Evolutionary conservation across 208 protist genomes (phyloP), one percentile per base, ranked within the genome.

Genomic region (Crithidia expoeki): DNA sequence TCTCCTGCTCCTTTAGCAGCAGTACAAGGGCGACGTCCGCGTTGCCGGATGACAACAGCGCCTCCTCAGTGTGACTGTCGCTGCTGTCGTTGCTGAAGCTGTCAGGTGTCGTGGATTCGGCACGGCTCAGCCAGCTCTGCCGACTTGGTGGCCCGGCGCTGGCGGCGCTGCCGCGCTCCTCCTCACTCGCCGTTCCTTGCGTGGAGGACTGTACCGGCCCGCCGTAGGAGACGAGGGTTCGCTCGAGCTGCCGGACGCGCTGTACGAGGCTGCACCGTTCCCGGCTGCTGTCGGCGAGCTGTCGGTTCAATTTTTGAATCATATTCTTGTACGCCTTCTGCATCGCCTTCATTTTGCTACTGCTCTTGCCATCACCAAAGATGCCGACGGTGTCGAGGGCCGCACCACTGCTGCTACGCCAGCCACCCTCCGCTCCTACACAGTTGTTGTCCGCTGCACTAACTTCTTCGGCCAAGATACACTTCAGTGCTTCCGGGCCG

Each of bases 1-100:
- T 80, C 69, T 93, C 86, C 11, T 80, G 81, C 25, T 89, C 83
- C 53, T 90, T 86, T 52, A 87, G 53, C 23, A 68, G 64, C 19
- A 95, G 50, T 49, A 91, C 58, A 9, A 88, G 36, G 47, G 74
- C 80, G 2, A 86, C 51, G 28, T 85, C 80, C 19, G 63, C 28
- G 57, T 55, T 60, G 50, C 57, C 65, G 23, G 63, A 21, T 6
- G 64, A 25, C 32, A 74, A 30, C n/a, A 68, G 62, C 42, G 67
- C 21, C 42, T 71, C 78, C 49, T 76, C 72, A 0, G 53, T 30
- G 52, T 28, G 62, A n/a, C 32, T 62, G 38, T 70, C 74, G 12
- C 4, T 52, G 25, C 53, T 62, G 38, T 70, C 74, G 12, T 7
- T 52, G 25, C 53, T 52, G n/a, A 55, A 58, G 49, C 46, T 59